These are phyloP conservation scores for Neurospora sp. DNA, from an alignment of 495 filamentous ascomycete genomes.

Conservation along the genomic window DNA sequence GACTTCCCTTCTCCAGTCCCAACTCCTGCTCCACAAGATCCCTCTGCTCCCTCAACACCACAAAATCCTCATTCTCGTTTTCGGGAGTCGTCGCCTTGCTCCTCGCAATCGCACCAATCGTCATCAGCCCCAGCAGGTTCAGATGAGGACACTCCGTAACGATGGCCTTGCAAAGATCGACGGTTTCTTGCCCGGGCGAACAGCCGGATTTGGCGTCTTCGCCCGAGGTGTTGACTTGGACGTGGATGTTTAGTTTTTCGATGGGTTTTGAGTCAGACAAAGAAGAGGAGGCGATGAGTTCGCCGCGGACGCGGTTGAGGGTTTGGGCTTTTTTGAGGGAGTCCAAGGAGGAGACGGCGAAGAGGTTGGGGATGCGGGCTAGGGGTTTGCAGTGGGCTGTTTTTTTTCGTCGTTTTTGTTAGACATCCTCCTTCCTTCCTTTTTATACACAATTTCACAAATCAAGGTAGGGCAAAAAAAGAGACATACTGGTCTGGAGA, in stretches of 20 bases:
- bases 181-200: constrained; percentile 47
- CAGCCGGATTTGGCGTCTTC: constrained; percentile 79
- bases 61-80: constrained; percentile 86
- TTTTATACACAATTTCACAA: too few relatives aligned
- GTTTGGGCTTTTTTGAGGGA: constrained; percentile 72
- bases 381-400: constrained; percentile 73
- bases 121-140: constrained; percentile 79
- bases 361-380: constrained; percentile 82
- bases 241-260: too few relatives aligned
- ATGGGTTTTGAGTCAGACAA: too few relatives aligned
- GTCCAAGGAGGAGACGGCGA: constrained; percentile 86
- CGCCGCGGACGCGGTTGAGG: constrained; percentile 65
- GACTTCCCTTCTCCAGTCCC: constrained; percentile 18
- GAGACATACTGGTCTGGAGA: constrained; percentile 50
- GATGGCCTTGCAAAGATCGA: constrained; percentile 56
- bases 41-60: constrained; percentile 53
- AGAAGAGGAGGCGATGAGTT: too few relatives aligned
- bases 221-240: constrained; percentile 92
- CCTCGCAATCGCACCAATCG: constrained; percentile 86
- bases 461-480: too few relatives aligned
- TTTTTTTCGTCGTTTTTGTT: too few relatives aligned
- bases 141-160: constrained; percentile 60
- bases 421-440: too few relatives aligned
- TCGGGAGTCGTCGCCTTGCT: constrained; percentile 59
- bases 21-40: constrained; percentile 47